These are phyloP conservation scores for Phytophthora idaei DNA, from an alignment of 352 stramenopile species.

Conservation along the genomic window DNA sequence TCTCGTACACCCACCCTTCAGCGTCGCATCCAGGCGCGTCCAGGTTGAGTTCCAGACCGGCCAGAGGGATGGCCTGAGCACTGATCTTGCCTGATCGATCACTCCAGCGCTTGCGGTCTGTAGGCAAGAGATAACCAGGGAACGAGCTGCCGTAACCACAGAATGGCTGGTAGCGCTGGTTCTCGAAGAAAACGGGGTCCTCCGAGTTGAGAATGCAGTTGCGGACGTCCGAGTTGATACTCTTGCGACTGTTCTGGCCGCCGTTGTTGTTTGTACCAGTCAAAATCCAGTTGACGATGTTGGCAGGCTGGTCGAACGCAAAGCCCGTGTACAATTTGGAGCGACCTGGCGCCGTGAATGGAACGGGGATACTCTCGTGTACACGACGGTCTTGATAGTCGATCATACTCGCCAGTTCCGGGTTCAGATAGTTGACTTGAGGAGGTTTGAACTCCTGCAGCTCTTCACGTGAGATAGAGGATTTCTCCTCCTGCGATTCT, in stretches of 20 bases:
- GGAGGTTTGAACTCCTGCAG: constrained; percentile 56
- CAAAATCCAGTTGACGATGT: constrained; percentile 82
- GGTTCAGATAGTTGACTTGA: constrained; percentile 62
- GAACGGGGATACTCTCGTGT: constrained; percentile 58
- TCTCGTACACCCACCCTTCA: constrained; percentile 87
- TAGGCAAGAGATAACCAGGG: constrained; percentile 79
- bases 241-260: constrained; percentile 51
- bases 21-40: constrained; percentile 64
- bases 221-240: constrained; percentile 67
- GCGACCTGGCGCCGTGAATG: constrained; percentile 40
- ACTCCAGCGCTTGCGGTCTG: constrained; percentile 84
- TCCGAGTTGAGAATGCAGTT: constrained; percentile 70
- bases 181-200: constrained; percentile 87
- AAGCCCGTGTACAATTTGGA: constrained; percentile 80
- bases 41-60: constrained; percentile 70
- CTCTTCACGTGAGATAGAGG: constrained; percentile 45
- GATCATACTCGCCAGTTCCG: constrained; percentile 73
- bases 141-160: constrained; percentile 84
- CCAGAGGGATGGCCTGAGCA: constrained; percentile 72
- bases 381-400: constrained; percentile 79
- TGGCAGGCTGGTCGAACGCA: constrained; percentile 80
- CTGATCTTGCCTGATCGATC: constrained; percentile 79
- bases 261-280: constrained; percentile 45
- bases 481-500: constrained; percentile 42
- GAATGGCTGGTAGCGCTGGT: constrained; percentile 88